Percentiles rank a stretch among this genome's conserved stretches.
Evolutionary conservation across 2,329 filamentous ascomycete species (phyloP).

Genomic region (Xenosphaeropsis pyriputrescens): DNA sequence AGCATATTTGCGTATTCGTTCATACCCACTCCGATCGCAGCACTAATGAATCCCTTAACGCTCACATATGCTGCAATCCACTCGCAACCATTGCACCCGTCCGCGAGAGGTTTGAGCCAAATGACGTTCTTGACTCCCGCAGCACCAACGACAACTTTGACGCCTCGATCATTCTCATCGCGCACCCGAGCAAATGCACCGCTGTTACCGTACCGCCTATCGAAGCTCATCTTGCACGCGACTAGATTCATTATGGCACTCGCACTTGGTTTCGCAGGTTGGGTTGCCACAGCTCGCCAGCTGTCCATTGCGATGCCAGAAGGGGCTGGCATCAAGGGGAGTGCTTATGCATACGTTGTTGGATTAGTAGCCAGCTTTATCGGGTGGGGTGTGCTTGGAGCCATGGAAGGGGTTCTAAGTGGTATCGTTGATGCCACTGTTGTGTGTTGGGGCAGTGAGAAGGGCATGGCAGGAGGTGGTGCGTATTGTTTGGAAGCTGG

Average conservation of each 20-base stretch:
- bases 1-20: constrained; percentile 62
- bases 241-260: constrained; percentile 85
- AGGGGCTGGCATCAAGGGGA: constrained; percentile 47
- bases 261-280: constrained; percentile 84
- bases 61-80: constrained; percentile 92
- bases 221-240: constrained; percentile 82
- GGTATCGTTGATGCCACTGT: constrained; percentile 80
- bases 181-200: constrained; percentile 29
- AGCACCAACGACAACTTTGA: constrained; percentile 59
- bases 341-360: constrained; percentile 87
- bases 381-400: constrained; percentile 82
- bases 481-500: constrained; percentile 88
- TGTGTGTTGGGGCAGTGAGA: constrained; percentile 89
- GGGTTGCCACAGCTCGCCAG: constrained; percentile 82
- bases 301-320: constrained; percentile 45
- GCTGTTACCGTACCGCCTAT: constrained; percentile 76
- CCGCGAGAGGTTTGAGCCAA: constrained; percentile 66
- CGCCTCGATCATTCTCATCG: constrained; percentile 33
- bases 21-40: constrained; percentile 71
- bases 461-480: constrained; percentile 50
- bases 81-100: constrained; percentile 64
- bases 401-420: constrained; percentile 78
- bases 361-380: constrained; percentile 87
- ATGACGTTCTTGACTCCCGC: constrained; percentile 67
- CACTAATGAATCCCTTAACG: constrained; percentile 80